Percentiles rank a stretch among this genome's conserved stretches.
These are phyloP conservation scores for Nannizziopsis barbatae DNA, from an alignment of 2,329 filamentous ascomycete genomes.

Conservation along the genomic window DNA sequence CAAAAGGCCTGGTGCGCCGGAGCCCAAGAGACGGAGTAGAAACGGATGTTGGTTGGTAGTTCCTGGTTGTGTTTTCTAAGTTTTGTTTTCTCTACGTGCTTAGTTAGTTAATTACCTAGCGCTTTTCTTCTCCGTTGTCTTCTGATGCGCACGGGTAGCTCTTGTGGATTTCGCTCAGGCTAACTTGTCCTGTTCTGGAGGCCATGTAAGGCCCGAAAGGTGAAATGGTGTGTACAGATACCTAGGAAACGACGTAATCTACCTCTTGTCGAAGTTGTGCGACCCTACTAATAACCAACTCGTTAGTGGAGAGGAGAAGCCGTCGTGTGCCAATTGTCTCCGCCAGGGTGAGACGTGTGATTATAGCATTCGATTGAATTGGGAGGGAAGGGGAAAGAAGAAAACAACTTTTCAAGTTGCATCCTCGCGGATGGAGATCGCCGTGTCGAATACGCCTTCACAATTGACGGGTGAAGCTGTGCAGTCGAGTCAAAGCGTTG, in stretches of 20 bases:
- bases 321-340: conserved; percentile 60
- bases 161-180: conserved; percentile 9
- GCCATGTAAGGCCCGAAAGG: conserved; percentile 63
- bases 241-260: not conserved
- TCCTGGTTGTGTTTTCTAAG: not conserved
- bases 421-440: not conserved
- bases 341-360: conserved; percentile 64
- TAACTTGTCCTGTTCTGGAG: conserved; percentile 29
- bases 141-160: not conserved
- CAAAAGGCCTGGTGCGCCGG: conserved; percentile 47
- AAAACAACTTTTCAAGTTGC: not conserved
- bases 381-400: conserved; percentile 52
- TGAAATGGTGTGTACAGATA: conserved; percentile 48
- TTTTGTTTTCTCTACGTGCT: not conserved
- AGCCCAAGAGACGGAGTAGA: conserved; percentile 51
- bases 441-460: not conserved
- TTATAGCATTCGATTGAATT: conserved; percentile 70
- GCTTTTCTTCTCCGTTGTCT: not conserved
- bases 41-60: conserved; percentile 51
- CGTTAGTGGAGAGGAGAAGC: conserved; percentile 58
- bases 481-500: no score
- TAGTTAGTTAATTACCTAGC: no score
- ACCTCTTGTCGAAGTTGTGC: not conserved
- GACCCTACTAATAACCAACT: not conserved
- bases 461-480: not conserved